A percentile compares a stretch with the other conserved stretches of the same genome.
These are phyloP conservation scores for Spathaspora sp. DNA, from an alignment of 1,139 yeast species.

Conservation along the genomic window DNA sequence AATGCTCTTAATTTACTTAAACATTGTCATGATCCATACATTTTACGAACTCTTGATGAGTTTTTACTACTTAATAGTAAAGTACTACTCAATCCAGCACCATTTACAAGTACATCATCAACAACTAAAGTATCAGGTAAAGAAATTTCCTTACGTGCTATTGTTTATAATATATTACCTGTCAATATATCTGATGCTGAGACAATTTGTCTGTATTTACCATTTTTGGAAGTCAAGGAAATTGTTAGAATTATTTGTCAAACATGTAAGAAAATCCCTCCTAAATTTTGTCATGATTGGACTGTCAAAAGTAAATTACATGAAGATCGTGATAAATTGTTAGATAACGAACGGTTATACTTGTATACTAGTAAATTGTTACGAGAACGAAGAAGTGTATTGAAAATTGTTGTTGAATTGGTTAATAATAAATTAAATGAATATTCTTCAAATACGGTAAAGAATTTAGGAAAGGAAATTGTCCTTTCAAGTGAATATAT, in stretches of 20 bases:
- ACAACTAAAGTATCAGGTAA: constrained; percentile 10
- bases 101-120: constrained; percentile 24
- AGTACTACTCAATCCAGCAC: constrained; percentile 32
- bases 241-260: constrained; percentile 47
- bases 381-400: constrained; percentile 46
- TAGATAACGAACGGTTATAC: constrained; percentile 29
- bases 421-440: constrained; percentile 35
- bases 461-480: constrained; percentile 41
- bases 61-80: constrained; percentile 39
- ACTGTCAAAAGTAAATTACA: constrained; percentile 35
- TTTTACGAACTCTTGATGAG: constrained; percentile 43
- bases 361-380: constrained; percentile 37
- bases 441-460: constrained; percentile 28
- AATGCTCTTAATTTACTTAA: constrained; percentile 38
- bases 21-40: constrained; percentile 32
- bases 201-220: constrained; percentile 33
- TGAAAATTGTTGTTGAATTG: constrained; percentile 40
- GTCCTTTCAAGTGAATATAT: constrained; percentile 28
- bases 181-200: constrained; percentile 38
- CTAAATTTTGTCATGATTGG: constrained; percentile 18
- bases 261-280: constrained; percentile 28
- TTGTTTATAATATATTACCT: constrained; percentile 34
- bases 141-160: constrained; percentile 40
- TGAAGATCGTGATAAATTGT: constrained; percentile 32
- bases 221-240: constrained; percentile 37